Conservation (phyloP, 371 early-diverging fungal genomes). For the Thermomucor indicae-seudaticae region DNA sequence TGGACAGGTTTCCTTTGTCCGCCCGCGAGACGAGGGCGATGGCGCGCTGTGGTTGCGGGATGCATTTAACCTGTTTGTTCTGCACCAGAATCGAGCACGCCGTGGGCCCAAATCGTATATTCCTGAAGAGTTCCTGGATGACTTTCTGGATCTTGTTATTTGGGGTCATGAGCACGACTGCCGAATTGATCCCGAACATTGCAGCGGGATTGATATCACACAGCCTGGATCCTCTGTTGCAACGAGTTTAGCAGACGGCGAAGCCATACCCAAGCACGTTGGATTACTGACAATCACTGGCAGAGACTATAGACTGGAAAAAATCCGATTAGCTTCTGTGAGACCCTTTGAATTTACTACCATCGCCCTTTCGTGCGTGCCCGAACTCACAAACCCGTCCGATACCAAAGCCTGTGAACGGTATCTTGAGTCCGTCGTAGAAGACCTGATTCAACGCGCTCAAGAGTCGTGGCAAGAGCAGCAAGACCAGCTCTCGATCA, state of each 20-base stretch:
- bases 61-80: slow-evolving; percentile 62
- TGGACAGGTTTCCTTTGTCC: slow-evolving; percentile 71
- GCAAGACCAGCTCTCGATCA: slow-evolving; percentile 10
- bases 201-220: slow-evolving; percentile 71
- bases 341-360: slow-evolving; percentile 87
- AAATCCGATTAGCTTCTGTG: slow-evolving; percentile 74
- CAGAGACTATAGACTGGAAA: slow-evolving; percentile 63
- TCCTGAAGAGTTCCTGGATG: slow-evolving; percentile 84
- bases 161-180: slow-evolving; percentile 99
- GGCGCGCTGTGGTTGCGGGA: slow-evolving; percentile 65
- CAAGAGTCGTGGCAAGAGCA: slow-evolving; percentile 55
- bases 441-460: slow-evolving; percentile 66
- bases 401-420: slow-evolving; percentile 41
- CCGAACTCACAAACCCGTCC: slow-evolving; percentile 20
- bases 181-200: slow-evolving; percentile 67
- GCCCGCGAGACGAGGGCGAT: slow-evolving; percentile 58
- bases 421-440: slow-evolving; percentile 52
- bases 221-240: slow-evolving; percentile 98
- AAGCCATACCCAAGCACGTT: slow-evolving; percentile 83
- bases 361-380: slow-evolving; percentile 54
- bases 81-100: slow-evolving; percentile 89
- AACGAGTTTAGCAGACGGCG: slow-evolving; percentile 92
- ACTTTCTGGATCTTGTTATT: slow-evolving; percentile 86
- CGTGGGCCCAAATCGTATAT: slow-evolving; percentile 87
- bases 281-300: slow-evolving; percentile 70